Conservation (phyloP, 2,329 filamentous ascomycete species). For the Myriosclerotinia duriaeana region DNA sequence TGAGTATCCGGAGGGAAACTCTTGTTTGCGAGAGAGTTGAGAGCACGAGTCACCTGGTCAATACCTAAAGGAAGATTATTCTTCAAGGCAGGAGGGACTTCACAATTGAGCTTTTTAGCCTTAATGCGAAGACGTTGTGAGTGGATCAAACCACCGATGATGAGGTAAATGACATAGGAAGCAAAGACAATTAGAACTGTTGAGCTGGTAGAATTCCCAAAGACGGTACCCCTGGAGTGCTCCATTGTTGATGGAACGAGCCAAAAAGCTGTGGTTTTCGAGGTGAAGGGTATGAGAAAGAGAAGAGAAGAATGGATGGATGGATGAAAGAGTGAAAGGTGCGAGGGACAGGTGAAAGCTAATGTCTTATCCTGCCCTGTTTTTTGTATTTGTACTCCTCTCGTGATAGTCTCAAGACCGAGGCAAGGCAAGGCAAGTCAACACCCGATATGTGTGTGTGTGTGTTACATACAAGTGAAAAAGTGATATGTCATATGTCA, state of each 20-base stretch:
- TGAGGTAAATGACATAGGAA: slow-evolving; percentile 8
- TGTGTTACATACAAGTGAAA: background rate
- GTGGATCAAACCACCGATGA: background rate
- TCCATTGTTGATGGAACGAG: background rate
- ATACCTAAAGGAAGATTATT: slow-evolving; percentile 36
- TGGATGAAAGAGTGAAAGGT: too few species aligned
- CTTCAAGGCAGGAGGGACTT: slow-evolving; percentile 31
- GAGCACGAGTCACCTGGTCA: slow-evolving; percentile 33
- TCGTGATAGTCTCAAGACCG: background rate
- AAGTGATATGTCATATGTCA: background rate
- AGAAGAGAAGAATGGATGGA: too few species aligned
- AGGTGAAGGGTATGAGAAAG: background rate
- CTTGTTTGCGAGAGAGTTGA: slow-evolving; percentile 32
- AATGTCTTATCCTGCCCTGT: background rate
- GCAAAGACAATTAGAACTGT: background rate
- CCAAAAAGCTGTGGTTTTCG: background rate
- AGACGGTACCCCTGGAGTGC: background rate
- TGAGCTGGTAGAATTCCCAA: slow-evolving; percentile 4
- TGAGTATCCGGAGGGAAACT: slow-evolving; percentile 37
- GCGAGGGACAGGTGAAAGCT: background rate
- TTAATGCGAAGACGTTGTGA: slow-evolving; percentile 29
- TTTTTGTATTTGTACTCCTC: background rate
- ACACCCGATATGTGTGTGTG: too few species aligned
- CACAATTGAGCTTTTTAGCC: slow-evolving; percentile 36
- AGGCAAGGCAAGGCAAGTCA: background rate